Evolutionary conservation across 805 yeast genomes (phyloP).

Genomic region (Maudiozyma serrabonitensis): DNA sequence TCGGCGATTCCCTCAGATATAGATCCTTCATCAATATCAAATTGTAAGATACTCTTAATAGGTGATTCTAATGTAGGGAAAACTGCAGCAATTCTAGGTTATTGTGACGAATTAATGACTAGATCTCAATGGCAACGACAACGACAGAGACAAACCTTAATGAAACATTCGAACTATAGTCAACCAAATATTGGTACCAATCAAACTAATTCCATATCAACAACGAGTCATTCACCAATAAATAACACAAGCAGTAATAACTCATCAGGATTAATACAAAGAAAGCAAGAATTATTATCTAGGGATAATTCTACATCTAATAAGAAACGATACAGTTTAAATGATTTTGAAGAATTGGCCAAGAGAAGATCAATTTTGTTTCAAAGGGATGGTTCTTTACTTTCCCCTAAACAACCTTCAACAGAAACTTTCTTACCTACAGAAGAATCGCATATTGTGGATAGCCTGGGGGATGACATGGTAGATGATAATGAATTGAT

Average conservation of each 20-base stretch:
- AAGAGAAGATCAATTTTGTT: slow-evolving; percentile 8
- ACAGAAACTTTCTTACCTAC: background rate
- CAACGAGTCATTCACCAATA: background rate
- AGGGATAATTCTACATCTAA: background rate
- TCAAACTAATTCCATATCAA: background rate
- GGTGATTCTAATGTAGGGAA: slow-evolving; percentile 44
- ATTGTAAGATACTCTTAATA: slow-evolving; percentile 31
- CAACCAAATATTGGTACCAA: background rate
- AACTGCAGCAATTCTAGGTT: slow-evolving; percentile 36
- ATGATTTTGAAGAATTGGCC: slow-evolving; percentile 27
- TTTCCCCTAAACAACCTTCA: background rate
- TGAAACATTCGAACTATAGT: background rate
- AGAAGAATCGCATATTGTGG: background rate
- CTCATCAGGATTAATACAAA: slow-evolving; percentile 1
- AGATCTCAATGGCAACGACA: slow-evolving; percentile 10
- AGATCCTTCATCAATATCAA: background rate
- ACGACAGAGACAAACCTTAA: background rate
- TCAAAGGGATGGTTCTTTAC: background rate
- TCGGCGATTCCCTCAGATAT: background rate
- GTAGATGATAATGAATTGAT: slow-evolving; percentile 21
- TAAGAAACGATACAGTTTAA: slow-evolving; percentile 26
- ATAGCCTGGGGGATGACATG: background rate
- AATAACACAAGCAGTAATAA: background rate
- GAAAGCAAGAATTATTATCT: background rate
- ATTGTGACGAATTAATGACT: slow-evolving; percentile 31